Base-by-base conservation (phyloP, 306 rosid genomes). In the Morella rubra region DNA sequence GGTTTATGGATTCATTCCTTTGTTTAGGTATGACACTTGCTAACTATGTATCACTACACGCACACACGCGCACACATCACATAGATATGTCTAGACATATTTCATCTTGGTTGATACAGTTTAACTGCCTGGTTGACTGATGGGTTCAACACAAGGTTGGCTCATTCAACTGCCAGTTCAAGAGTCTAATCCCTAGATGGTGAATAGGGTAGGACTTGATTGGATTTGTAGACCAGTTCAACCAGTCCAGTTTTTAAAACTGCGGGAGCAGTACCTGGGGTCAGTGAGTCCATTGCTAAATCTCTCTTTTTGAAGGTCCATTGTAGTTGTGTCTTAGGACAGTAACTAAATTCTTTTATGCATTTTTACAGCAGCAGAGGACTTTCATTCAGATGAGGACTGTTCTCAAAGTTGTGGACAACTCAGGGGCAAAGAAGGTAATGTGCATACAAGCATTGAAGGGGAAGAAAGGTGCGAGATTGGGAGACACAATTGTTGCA, bases 371-470 rank as follows among this genome's bases (percentile, higher is more conserved):
- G 95, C 96, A 90, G 73, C 93, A 69, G 44, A 90, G 97, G 62
- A 89, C 87, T 58, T 94, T 94, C 87, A 88, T 92, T 54, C 97
- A 94, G 81, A 92, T 94, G 97, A 84, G 98, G 77, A 94, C 96
- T 15, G 90, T 92, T 75, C 96, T 94, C 71, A 90, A 94, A 89
- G 98, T 94, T 49, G 96, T 88, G 54, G 98, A 94, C 77, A 94
- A 94, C 65, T 92, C 95, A 0, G 97, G 93, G 42, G 97, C 95
- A 2, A 91, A 92, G 74, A 92, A 88, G 84, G 95, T 94, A 79
- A 94, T 89, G 98, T 90, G 97, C 87, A 94, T 90, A 71, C 97
- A 90, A 76, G 90, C 97, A 10, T 74, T 94, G 86, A 88, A 90
- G 75, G 97, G 95, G 72, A 90, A 84, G 88, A 89, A 87, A 81